Evolutionary conservation across 495 filamentous ascomycete genomes (phyloP), one percentile per base, ranked within the genome.

Genomic region (Xylaria telfairii): DNA sequence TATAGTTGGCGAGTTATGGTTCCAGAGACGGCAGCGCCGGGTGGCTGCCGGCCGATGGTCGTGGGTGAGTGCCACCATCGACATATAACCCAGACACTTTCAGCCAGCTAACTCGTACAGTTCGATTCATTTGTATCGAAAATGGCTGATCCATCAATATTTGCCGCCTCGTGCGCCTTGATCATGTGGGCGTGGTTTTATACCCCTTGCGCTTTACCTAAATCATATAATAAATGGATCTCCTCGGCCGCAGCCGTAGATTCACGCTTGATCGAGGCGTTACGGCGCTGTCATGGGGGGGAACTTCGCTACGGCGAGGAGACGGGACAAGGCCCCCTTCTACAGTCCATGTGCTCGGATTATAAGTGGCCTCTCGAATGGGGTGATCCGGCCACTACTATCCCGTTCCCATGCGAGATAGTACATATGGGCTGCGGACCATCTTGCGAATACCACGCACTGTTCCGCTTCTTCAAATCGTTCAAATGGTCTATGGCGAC

Each of bases 131-230:
- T 86, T 39, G 74, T 90, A 42, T 85, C 88, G 8, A 81, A 78
- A 21, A 75, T 90, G 47, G 82, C 88, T 34, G 92, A 94, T 76
- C 87, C 92, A n/a, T 81, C 86, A 12, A 76, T 95, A 6, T 98
- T 98, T 77, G 89, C 93, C 24, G 74, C 87, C 65, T 95, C 91
- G 72, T 88, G 89, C 56, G 91, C 89, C n/a, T 80, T 93, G 3
- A 90, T 98, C 60, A 98, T 97, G 93, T 94, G 93, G 91, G 87
- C 92, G 24, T 97, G 92, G 92, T 90, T 97, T 74, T 97, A 95
- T 82, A 72, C 77, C 4, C 92, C 93, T 0, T 82, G 87, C 47
- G 85, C 88, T 60, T 82, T 97, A 6, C 93, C 93, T 13, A 86
- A 79, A 42, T 85, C 91, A 32, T 98, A 97, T 81, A 92, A 89